Evolutionary conservation across 2,329 filamentous ascomycete species (phyloP).

Genomic region (Trichoderma sp.): DNA sequence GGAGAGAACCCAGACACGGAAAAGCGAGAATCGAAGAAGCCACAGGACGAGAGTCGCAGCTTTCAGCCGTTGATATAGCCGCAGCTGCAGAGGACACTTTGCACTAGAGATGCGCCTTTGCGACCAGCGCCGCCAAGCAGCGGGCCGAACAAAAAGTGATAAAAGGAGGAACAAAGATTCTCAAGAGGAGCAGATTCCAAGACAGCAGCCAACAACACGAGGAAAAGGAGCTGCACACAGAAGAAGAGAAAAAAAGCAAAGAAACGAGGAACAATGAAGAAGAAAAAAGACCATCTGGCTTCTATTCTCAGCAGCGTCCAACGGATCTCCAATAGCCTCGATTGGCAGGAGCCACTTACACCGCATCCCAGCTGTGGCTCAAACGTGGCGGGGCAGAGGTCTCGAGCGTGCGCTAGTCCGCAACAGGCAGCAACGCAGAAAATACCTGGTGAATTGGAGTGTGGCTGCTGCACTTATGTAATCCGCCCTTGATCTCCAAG

Average conservation of each 20-base stretch:
- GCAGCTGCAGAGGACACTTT: slow-evolving; percentile 35
- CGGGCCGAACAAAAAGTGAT: neutral
- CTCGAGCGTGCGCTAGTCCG: slow-evolving; percentile 2
- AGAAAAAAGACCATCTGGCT: slow-evolving; percentile 1
- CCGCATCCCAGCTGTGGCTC: slow-evolving; percentile 21
- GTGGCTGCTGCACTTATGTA: slow-evolving; percentile 2
- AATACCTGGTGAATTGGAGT: neutral
- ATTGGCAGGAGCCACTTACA: slow-evolving; percentile 14
- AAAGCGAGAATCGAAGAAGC: neutral
- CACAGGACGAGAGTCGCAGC: slow-evolving; percentile 7
- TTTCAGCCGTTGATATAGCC: neutral
- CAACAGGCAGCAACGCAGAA: neutral
- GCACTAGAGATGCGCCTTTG: slow-evolving; percentile 27
- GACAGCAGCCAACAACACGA: neutral
- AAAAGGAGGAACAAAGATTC: neutral
- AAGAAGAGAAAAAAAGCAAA: neutral
- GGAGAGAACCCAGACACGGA: neutral
- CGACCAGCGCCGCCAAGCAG: slow-evolving; percentile 21
- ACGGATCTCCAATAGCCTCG: neutral
- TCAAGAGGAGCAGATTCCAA: neutral
- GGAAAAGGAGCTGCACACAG: neutral
- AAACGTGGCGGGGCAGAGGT: slow-evolving; percentile 7
- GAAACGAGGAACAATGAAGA: neutral
- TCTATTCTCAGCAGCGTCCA: slow-evolving; percentile 5
- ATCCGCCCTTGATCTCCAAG: neutral